A percentile compares a stretch with the other conserved stretches of the same genome.
These are phyloP conservation scores for Trichoderma cornu-damae DNA, from an alignment of 2,329 filamentous ascomycete genomes.

Conservation along the genomic window DNA sequence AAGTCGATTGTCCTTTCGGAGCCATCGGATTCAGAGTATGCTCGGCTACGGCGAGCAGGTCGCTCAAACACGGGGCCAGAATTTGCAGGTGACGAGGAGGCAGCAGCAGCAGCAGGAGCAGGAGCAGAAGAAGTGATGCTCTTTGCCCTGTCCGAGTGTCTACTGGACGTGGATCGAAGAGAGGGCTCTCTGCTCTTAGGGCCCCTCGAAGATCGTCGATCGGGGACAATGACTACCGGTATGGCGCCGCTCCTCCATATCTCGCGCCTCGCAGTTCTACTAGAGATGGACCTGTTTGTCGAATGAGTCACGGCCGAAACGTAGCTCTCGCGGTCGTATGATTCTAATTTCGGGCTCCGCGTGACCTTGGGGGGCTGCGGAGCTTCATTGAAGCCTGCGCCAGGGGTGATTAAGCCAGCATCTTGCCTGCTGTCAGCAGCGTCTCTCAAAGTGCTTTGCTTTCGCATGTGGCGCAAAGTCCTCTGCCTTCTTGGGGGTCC, in stretches of 20 bases:
- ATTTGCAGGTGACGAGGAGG: slow-evolving; percentile 41
- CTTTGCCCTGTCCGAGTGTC: slow-evolving; percentile 48
- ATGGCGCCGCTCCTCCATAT: slow-evolving; percentile 56
- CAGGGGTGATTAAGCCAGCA: slow-evolving; percentile 18
- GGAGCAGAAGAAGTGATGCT: slow-evolving; percentile 47
- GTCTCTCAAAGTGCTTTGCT: slow-evolving; percentile 48
- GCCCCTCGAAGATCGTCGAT: slow-evolving; percentile 50
- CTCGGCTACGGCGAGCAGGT: slow-evolving; percentile 37
- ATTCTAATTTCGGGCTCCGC: slow-evolving; percentile 27
- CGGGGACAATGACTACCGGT: slow-evolving; percentile 58
- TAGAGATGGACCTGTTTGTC: slow-evolving; percentile 48
- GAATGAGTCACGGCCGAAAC: slow-evolving; percentile 45
- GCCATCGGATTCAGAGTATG: slow-evolving; percentile 45
- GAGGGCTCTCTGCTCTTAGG: slow-evolving; percentile 51
- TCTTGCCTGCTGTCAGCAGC: slow-evolving; percentile 27
- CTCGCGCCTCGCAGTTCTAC: slow-evolving; percentile 52
- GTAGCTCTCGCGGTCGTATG: slow-evolving; percentile 38
- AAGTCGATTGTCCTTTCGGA: slow-evolving; percentile 56
- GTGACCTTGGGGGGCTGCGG: slow-evolving; percentile 28
- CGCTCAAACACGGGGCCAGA: slow-evolving; percentile 40
- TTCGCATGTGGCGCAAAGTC: slow-evolving; percentile 58
- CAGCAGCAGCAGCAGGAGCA: slow-evolving; percentile 41
- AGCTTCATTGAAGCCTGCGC: slow-evolving; percentile 20
- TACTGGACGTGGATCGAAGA: slow-evolving; percentile 57
- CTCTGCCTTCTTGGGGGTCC: slow-evolving; percentile 41